Evolutionary conservation across 805 yeast genomes (phyloP).

Genomic region (Ogataea glucozyma): DNA sequence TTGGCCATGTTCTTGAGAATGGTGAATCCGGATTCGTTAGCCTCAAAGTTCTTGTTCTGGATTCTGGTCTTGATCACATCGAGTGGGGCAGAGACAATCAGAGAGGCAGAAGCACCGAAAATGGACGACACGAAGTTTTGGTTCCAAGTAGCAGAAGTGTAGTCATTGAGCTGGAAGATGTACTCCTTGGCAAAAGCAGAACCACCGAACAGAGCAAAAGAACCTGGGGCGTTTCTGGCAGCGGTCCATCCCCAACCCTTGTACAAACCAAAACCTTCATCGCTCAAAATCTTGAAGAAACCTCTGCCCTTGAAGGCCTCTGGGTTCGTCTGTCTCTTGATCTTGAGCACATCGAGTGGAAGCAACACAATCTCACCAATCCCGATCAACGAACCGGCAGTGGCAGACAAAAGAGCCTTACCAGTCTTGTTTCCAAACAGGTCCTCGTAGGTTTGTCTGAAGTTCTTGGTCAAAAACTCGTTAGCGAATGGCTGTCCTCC

Average conservation of each 20-base stretch:
- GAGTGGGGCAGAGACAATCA: conserved; percentile 95
- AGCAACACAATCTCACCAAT: conserved; percentile 95
- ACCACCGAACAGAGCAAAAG: conserved; percentile 97
- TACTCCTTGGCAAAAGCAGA: conserved; percentile 98
- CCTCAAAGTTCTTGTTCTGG: conserved; percentile 93
- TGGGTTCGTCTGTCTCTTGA: conserved; percentile 99
- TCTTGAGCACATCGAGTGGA: conserved; percentile 95
- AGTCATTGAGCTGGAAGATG: conserved; percentile 81
- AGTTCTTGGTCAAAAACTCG: conserved; percentile 80
- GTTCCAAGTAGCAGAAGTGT: conserved; percentile 88
- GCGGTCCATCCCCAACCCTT: conserved; percentile 99
- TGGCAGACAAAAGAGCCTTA: conserved; percentile 93
- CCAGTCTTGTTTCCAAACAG: conserved; percentile 92
- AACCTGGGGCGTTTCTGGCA: conserved; percentile 99
- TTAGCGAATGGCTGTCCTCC: conserved; percentile 99
- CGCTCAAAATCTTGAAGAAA: conserved; percentile 76
- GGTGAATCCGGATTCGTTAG: conserved; percentile 90
- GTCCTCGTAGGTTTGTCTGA: conserved; percentile 66
- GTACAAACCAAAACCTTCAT: conserved; percentile 92
- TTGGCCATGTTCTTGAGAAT: conserved; percentile 90
- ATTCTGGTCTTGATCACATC: conserved; percentile 98
- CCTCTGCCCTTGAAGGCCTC: conserved; percentile 99
- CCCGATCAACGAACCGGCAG: conserved; percentile 97
- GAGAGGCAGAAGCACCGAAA: conserved; percentile 94
- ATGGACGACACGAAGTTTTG: conserved; percentile 95